Evolutionary conservation across 1,139 yeast species (phyloP), one percentile per base, ranked within the genome.

Genomic region (Lodderomyces orthopsilosis): DNA sequence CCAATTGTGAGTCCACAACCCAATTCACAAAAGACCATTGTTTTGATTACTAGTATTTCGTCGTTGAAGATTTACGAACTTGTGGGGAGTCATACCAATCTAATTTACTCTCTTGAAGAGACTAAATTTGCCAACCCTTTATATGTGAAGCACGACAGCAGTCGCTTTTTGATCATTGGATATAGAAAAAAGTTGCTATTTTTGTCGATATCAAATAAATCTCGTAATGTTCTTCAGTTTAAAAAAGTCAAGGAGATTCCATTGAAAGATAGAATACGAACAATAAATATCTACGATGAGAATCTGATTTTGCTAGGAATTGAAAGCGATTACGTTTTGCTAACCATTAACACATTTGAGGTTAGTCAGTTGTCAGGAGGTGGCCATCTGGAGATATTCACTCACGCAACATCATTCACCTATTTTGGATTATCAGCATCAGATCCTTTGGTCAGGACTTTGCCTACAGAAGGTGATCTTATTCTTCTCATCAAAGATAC

Each of bases 31-130:
- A 55, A 65, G 41, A 57, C 59, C 7, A 57, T 66, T 7, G 51
- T 70, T 14, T 55, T 63, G 3, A 53, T 69, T 13, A 57, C 63
- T 7, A 57, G 57, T 4, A 36, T 52, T 1, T 70, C 65, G 10
- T 43, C 54, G 1, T 49, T 69, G 3, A 55, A 59, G 32, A 55
- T 70, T 3, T 64, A 57, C 47, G 75, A 70, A 47, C 55, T 62
- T 41, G 66, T 65, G 2, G 74, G 74, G 0, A 51, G 56, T 18
- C 70, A 67, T 45, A 53, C 70, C 30, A 68, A 65, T 43, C 53
- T 67, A 38, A 56, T 69, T 10, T 61, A 60, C 37, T 53, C 56
- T n/a, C 53, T 70, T 23, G 62, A 61, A 1, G 72, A 68, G 2
- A 51, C 62, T 2, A 44, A 37, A 14, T 37, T 33, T 24, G 34